Evolutionary conservation across 108 stramenopile genomes (phyloP), one percentile per base, ranked within the genome.

Genomic region (Nannochloropsis gaditana): DNA sequence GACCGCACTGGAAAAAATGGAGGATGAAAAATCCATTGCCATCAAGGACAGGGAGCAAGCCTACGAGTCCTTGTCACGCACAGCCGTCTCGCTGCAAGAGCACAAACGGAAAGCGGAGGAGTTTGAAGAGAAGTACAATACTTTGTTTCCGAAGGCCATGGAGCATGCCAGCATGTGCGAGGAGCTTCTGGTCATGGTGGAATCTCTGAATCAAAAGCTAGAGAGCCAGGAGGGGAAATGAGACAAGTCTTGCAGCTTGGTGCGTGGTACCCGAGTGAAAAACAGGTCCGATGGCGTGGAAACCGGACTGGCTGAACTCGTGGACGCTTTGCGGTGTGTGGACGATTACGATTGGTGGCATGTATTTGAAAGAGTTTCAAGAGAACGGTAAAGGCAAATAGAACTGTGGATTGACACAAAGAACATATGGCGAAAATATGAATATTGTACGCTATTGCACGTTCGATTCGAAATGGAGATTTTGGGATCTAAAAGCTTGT

Each of bases 41-140:
- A 73, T 73, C n/a, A 73, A 73, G 59, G 59, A 73, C n/a, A 73
- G 59, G 8, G 59, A 73, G 2, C 59, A 73, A n/a, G 59, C 59
- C 15, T 73, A 73, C n/a, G 59, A 73, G 59, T n/a, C 19, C 6
- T n/a, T 73, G 59, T 73, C 59, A n/a, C 15, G 59, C 19, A 73
- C 59, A 2, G 59, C 59, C 19, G 59, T 73, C 3, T 73, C 59
- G n/a, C n/a, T 73, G n/a, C 59, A 73, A n/a, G 59, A 73, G 59
- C 59, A 73, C n/a, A 73, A 73, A n/a, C 15, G 59, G 59, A 73
- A 73, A n/a, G 59, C 59, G 59, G 59, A 73, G n/a, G 59, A 73
- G n/a, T 73, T 73, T 6, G 59, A 73, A n/a, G 59, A 73, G 59
- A 73, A 73, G n/a, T 73, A 73, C n/a, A n/a, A n/a, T 15, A 73